phyloP scores from a whole-genome alignment of 1,139 yeast genomes.

The Geotrichum aggregatum region DNA sequence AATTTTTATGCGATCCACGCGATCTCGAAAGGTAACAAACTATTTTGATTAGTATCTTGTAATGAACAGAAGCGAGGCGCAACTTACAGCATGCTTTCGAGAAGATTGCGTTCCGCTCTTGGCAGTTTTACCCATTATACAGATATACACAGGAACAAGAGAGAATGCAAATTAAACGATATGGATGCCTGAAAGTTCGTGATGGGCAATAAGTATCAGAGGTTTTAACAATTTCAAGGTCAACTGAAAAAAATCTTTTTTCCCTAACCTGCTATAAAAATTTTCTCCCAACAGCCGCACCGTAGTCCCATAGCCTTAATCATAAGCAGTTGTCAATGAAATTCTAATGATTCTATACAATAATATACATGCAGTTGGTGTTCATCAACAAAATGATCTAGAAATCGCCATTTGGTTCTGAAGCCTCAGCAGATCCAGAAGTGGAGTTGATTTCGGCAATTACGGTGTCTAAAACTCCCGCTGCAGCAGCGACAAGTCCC shows the following conservation, averaged over 20 bases:
- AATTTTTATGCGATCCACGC: slow-evolving; percentile 77
- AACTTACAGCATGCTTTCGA: slow-evolving; percentile 22
- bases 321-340: neutral
- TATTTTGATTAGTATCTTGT: slow-evolving; percentile 12
- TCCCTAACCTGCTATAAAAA: slow-evolving; percentile 13
- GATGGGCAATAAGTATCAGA: neutral
- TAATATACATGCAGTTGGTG: slow-evolving; percentile 1
- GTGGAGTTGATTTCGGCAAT: slow-evolving; percentile 19
- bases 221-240: neutral
- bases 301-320: neutral
- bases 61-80: neutral
- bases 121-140: slow-evolving; percentile 17
- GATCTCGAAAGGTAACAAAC: slow-evolving; percentile 73
- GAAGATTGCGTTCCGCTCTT: slow-evolving; percentile 22
- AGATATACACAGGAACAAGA: neutral
- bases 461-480: slow-evolving; percentile 69
- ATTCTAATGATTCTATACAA: slow-evolving; percentile 1
- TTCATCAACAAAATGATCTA: neutral
- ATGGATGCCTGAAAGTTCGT: neutral
- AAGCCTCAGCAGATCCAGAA: neutral
- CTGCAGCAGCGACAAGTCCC: slow-evolving; percentile 90
- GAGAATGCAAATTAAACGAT: neutral
- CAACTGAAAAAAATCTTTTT: slow-evolving; percentile 6
- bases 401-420: slow-evolving; percentile 12
- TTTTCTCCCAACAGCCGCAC: slow-evolving; percentile 15